These are phyloP conservation scores for Macrophomina phaseolina DNA, from an alignment of 2,329 filamentous ascomycete genomes.

Conservation along the genomic window DNA sequence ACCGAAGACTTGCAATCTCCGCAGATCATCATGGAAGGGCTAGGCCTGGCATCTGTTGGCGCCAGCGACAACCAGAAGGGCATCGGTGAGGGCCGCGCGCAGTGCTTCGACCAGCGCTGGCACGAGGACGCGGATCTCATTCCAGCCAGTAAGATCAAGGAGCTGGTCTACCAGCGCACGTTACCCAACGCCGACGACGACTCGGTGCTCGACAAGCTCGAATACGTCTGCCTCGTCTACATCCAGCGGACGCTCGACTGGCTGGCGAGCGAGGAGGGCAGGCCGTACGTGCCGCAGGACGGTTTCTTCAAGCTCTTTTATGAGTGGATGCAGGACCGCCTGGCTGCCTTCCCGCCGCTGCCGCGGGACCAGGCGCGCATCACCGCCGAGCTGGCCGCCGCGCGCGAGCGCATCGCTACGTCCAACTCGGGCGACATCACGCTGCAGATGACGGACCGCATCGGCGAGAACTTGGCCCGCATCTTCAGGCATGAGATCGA, in stretches of 20 bases:
- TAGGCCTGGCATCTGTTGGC: conserved; percentile 12
- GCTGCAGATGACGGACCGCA: not conserved
- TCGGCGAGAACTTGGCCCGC: not conserved
- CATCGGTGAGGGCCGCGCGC: not conserved
- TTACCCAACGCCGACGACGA: conserved; percentile 3
- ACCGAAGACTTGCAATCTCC: not conserved
- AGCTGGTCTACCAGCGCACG: conserved; percentile 6
- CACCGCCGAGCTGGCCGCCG: not conserved
- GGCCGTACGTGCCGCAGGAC: not conserved
- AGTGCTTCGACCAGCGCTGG: conserved; percentile 13
- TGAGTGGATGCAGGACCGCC: conserved; percentile 14
- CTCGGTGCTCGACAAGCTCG: conserved; percentile 10
- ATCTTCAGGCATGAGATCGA: conserved; percentile 13
- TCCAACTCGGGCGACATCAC: conserved; percentile 14
- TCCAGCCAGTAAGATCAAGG: not conserved
- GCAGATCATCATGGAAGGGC: conserved; percentile 12
- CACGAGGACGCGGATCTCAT: conserved; percentile 6
- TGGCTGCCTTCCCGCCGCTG: not conserved
- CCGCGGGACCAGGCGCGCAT: not conserved
- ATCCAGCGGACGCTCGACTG: not conserved
- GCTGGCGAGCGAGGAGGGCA: conserved; percentile 1
- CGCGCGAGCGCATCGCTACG: conserved; percentile 4
- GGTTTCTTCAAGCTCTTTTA: conserved; percentile 7
- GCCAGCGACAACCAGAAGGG: not conserved
- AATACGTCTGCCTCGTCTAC: conserved; percentile 19